Evolutionary conservation across 2,329 filamentous ascomycete genomes (phyloP).

Genomic region (Paraphoma sp.): DNA sequence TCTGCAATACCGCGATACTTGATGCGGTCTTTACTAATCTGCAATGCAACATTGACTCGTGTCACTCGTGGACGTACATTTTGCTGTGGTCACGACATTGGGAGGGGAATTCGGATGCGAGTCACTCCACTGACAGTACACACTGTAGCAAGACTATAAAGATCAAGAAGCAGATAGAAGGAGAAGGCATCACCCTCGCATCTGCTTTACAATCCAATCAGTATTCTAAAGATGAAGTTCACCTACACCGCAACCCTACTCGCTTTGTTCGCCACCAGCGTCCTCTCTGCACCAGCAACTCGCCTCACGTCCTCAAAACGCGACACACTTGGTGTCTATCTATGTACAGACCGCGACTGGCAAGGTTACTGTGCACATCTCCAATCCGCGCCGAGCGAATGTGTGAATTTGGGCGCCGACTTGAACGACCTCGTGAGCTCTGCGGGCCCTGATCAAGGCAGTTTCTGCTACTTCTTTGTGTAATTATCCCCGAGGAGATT

Average conservation of each 20-base stretch:
- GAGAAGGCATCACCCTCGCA: too few relatives aligned
- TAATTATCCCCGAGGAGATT: constrained; percentile 6
- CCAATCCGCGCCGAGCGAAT: constrained; percentile 7
- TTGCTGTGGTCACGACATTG: neutral
- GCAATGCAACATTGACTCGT: constrained; percentile 5
- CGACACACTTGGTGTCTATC: constrained; percentile 8
- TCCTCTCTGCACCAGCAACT: constrained; percentile 7
- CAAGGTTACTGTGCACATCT: constrained; percentile 18
- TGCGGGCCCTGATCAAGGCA: constrained; percentile 13
- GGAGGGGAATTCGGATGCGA: neutral
- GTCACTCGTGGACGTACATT: neutral
- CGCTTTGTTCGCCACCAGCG: constrained; percentile 4
- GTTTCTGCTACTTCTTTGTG: constrained; percentile 28
- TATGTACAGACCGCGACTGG: constrained; percentile 22
- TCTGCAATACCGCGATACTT: neutral
- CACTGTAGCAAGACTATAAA: neutral
- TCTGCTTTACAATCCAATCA: too few relatives aligned
- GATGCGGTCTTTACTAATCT: constrained; percentile 6
- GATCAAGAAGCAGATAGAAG: neutral
- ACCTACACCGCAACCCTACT: constrained; percentile 1
- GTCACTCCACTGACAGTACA: too few relatives aligned
- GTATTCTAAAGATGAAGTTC: constrained; percentile 8
- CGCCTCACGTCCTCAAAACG: constrained; percentile 9
- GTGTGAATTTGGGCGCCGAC: constrained; percentile 13
- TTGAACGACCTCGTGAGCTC: constrained; percentile 17